Evolutionary conservation across 352 stramenopile species (phyloP).

Genomic region (Pythium oligandrum): DNA sequence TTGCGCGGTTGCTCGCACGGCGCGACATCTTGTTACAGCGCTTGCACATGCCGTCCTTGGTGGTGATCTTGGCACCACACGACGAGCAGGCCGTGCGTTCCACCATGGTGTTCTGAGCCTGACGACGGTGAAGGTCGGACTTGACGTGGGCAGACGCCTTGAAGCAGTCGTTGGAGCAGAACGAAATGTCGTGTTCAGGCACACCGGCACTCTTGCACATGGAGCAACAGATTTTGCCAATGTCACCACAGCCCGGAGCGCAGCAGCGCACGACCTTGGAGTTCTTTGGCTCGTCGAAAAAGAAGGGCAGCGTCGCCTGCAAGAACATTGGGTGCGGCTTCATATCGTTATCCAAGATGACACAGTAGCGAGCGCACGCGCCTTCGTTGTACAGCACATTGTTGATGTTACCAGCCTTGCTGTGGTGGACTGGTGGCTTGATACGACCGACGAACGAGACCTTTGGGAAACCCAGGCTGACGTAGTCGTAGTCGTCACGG

Average conservation of each 20-base stretch:
- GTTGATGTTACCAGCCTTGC: constrained; percentile 81
- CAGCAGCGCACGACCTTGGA: constrained; percentile 60
- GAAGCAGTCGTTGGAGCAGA: constrained; percentile 81
- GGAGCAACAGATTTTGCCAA: constrained; percentile 73
- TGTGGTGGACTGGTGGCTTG: constrained; percentile 69
- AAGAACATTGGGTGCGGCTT: constrained; percentile 78
- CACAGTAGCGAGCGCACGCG: constrained; percentile 56
- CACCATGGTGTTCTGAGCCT: constrained; percentile 61
- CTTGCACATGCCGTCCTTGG: constrained; percentile 56
- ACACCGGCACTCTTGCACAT: constrained; percentile 61
- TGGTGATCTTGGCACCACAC: constrained; percentile 63
- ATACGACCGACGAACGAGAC: constrained; percentile 63
- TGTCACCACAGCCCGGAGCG: constrained; percentile 56
- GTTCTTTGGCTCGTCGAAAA: constrained; percentile 62
- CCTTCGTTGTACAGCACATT: constrained; percentile 80
- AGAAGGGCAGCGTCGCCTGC: constrained; percentile 62
- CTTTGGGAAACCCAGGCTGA: constrained; percentile 33
- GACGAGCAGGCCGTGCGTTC: constrained; percentile 57
- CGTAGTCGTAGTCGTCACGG: constrained; percentile 68
- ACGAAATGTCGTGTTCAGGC: constrained; percentile 58
- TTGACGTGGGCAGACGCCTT: constrained; percentile 59
- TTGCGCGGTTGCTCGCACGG: constrained; percentile 10
- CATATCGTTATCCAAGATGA: constrained; percentile 84
- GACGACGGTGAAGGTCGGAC: constrained; percentile 59
- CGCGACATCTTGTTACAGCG: constrained; percentile 42